These are phyloP conservation scores for Rubia occidens DNA, from an alignment of 305 asterid species.

Conservation along the genomic window DNA sequence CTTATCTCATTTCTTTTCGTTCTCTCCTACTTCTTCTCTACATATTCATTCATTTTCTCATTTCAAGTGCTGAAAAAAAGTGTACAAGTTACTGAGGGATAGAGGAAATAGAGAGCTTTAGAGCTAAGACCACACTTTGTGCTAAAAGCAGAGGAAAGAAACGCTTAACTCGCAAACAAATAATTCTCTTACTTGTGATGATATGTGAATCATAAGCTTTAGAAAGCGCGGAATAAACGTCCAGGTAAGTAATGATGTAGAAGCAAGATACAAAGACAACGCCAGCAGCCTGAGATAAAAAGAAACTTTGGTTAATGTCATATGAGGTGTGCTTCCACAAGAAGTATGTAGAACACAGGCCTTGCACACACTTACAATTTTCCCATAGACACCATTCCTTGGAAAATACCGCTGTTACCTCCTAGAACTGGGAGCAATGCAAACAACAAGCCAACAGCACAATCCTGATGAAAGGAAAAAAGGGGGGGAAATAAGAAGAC, in stretches of 20 bases:
- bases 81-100: neutral
- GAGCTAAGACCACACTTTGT: neutral
- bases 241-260: slow-evolving; percentile 75
- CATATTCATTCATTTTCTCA: neutral
- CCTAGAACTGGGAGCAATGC: slow-evolving; percentile 94
- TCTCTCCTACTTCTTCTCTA: neutral
- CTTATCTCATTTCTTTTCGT: too few relatives aligned
- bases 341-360: slow-evolving; percentile 2
- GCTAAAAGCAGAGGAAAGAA: neutral
- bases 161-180: neutral
- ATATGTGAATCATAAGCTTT: slow-evolving; percentile 75
- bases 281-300: slow-evolving; percentile 59
- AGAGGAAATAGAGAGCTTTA: neutral
- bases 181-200: slow-evolving; percentile 69
- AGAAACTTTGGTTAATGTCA: slow-evolving; percentile 13
- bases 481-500: slow-evolving; percentile 9
- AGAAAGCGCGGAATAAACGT: slow-evolving; percentile 72
- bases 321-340: slow-evolving; percentile 7
- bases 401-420: slow-evolving; percentile 78
- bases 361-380: slow-evolving; percentile 48
- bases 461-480: slow-evolving; percentile 47
- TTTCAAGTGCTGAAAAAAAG: neutral
- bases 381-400: slow-evolving; percentile 84
- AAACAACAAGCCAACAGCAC: slow-evolving; percentile 92
- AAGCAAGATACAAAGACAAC: slow-evolving; percentile 51